These are phyloP conservation scores for Paracamarosporium sp. DNA, from an alignment of 2,329 filamentous ascomycete species.

Conservation along the genomic window DNA sequence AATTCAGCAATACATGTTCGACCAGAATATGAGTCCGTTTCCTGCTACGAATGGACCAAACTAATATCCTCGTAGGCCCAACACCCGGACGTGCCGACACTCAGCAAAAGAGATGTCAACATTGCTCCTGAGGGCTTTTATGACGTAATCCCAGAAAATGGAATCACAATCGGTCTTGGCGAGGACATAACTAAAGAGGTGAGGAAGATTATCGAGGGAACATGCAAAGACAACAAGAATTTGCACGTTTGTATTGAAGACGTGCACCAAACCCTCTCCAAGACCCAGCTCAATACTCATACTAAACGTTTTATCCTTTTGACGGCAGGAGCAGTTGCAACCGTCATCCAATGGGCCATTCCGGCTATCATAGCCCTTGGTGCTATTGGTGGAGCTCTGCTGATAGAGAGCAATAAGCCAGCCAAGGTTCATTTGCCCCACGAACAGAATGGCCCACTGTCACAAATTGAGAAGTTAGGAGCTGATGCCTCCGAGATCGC, in stretches of 20 bases:
- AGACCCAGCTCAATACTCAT: not conserved
- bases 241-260: not conserved
- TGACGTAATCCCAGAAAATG: not conserved
- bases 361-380: not conserved
- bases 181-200: not conserved
- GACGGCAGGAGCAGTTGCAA: not conserved
- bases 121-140: not conserved
- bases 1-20: not conserved
- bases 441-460: not conserved
- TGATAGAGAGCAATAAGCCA: not conserved
- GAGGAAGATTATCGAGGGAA: not conserved
- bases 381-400: not conserved
- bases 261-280: not conserved
- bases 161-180: not conserved
- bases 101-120: not conserved
- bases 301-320: slow-evolving; percentile 1
- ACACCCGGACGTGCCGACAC: not conserved
- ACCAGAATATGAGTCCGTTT: not conserved
- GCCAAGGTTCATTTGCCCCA: not conserved
- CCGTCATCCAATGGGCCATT: not conserved
- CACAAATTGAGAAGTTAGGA: not conserved
- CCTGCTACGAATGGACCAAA: not conserved
- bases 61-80: not conserved
- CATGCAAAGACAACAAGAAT: not conserved
- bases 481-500: not conserved